Base-by-base conservation (phyloP, 257 asterid species). In the Lithospermum erythrorhizon region DNA sequence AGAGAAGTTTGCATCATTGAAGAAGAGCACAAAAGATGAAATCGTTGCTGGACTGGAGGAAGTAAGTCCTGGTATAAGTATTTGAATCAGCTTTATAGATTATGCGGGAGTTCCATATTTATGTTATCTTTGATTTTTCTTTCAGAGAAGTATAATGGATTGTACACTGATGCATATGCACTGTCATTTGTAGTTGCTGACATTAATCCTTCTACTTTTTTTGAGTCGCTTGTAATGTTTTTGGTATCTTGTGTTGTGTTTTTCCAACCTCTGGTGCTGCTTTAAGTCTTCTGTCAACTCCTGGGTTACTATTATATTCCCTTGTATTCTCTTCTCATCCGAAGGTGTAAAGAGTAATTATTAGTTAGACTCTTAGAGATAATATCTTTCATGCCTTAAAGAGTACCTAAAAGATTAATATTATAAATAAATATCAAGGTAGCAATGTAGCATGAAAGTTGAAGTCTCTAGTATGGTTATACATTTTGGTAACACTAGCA, bases 11-110 rank as follows among this genome's bases (percentile, higher is more conserved):
- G 73, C 91, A 69, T 85, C 95, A 56, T 72, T 90, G 70, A 90
- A 87, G 85, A 90, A 85, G 85, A 87, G 84, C 29, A 64, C 98
- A 57, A 77, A 86, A 73, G 95, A 79, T 71, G 98, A 90, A 66
- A 75, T 90, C 80, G 89, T 90, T 72, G 80, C 86, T 76, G 98
- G 81, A 81, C 66, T 83, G 58, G 98, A 90, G 78, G 98, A 90
- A 65, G 98, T 90, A 80, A 58, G 64, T 45, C 72, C 70, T 66
- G 66, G 48, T 16, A 52, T 52, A 9, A 52, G 56, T 52, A n/a
- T 21, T 21, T 52, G 8, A 32, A 27, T 27, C 6, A 27, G 32
- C 32, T 27, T 27, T 27, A 27, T 27, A 27, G 32, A 27, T 27
- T 27, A 3, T 27, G 32, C 5, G 6, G 5, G 32, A 27, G 32